A percentile compares a stretch with the other conserved stretches of the same genome.
These are phyloP conservation scores for Lophiostoma macrostomum DNA, from an alignment of 495 filamentous ascomycete genomes.

Conservation along the genomic window DNA sequence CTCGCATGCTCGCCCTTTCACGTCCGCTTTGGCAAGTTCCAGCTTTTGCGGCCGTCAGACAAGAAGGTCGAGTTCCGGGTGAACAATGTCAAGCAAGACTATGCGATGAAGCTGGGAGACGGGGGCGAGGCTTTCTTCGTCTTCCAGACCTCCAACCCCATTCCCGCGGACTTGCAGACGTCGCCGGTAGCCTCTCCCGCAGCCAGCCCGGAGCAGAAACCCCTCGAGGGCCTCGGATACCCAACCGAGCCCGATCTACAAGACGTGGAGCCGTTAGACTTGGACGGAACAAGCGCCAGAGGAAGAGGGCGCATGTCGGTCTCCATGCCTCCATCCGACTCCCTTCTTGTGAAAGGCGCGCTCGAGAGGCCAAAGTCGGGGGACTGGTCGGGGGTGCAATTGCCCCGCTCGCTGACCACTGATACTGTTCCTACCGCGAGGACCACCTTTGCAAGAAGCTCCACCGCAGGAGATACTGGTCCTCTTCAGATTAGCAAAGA, in stretches of 20 bases:
- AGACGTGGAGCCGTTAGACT: slow-evolving; percentile 81
- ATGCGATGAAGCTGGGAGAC: slow-evolving; percentile 97
- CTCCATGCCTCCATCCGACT: slow-evolving; percentile 26
- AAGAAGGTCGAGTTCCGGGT: slow-evolving; percentile 99
- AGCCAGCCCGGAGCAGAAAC: slow-evolving; percentile 65
- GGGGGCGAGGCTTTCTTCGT: slow-evolving; percentile 98
- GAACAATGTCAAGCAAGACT: slow-evolving; percentile 86
- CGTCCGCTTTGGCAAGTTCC: slow-evolving; percentile 98
- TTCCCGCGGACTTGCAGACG: slow-evolving; percentile 87
- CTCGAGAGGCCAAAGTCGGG: slow-evolving; percentile 25
- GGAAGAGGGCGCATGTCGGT: slow-evolving; percentile 19
- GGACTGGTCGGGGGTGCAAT: slow-evolving; percentile 29
- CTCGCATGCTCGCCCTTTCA: slow-evolving; percentile 94
- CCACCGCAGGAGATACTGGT: slow-evolving; percentile 15
- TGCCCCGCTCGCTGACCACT: slow-evolving; percentile 26
- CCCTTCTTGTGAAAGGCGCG: slow-evolving; percentile 53
- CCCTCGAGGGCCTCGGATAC: slow-evolving; percentile 53
- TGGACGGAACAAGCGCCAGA: slow-evolving; percentile 47
- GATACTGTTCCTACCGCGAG: slow-evolving; percentile 31
- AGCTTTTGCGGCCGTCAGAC: slow-evolving; percentile 88
- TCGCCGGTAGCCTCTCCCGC: slow-evolving; percentile 88
- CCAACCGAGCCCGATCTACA: slow-evolving; percentile 57
- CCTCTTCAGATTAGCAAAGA: slow-evolving; percentile 24
- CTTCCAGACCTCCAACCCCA: slow-evolving; percentile 86
- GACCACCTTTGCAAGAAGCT: slow-evolving; percentile 7